Evolutionary conservation across 164 flowering plant species (phyloP).

Genomic region (Vitis rotundifolia): DNA sequence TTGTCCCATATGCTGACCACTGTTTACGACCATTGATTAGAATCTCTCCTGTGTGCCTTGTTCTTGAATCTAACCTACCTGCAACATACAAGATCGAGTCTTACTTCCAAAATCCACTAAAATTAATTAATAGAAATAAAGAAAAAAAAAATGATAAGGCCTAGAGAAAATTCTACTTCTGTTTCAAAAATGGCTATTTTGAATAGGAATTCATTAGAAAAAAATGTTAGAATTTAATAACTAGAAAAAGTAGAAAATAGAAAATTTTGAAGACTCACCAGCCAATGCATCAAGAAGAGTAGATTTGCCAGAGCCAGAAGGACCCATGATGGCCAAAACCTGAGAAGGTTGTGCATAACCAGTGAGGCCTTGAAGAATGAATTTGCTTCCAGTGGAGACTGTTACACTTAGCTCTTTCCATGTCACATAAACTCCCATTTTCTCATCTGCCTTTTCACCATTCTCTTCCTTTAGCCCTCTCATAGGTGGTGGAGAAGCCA

Average conservation of each 20-base stretch:
- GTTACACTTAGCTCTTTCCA: conserved; percentile 11
- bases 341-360: conserved; percentile 8
- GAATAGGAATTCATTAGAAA: too few relatives aligned
- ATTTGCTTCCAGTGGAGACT: not conserved
- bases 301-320: conserved; percentile 12
- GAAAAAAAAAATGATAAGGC: too few relatives aligned
- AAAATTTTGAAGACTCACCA: not conserved
- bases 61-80: conserved; percentile 39
- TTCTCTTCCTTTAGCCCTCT: not conserved
- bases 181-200: too few relatives aligned
- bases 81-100: conserved; percentile 2
- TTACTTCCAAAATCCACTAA: too few relatives aligned
- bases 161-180: too few relatives aligned
- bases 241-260: not conserved
- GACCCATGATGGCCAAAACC: conserved; percentile 10
- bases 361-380: conserved; percentile 6
- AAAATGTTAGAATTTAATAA: too few relatives aligned
- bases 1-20: conserved; percentile 45
- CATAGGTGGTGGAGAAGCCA: too few relatives aligned
- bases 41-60: conserved; percentile 39
- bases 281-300: conserved; percentile 15
- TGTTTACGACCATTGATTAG: conserved; percentile 40
- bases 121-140: too few relatives aligned
- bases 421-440: not conserved
- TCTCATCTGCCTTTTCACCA: not conserved